Base-by-base conservation (phyloP, 768 basidiomycete genomes). In the Artomyces pyxidatus region DNA sequence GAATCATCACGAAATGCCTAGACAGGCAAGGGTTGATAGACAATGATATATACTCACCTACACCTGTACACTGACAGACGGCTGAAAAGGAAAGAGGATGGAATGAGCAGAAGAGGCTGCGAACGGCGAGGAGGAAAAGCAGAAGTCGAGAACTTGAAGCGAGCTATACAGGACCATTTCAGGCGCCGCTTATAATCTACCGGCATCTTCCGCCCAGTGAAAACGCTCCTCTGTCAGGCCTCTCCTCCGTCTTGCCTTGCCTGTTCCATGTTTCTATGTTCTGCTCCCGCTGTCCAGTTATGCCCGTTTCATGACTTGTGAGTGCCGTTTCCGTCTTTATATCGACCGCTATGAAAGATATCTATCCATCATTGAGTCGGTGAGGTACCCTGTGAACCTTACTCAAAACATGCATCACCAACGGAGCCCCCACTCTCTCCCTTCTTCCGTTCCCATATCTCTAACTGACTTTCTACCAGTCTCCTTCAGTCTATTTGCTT, bases 331-430 rank as follows among this genome's bases (percentile, higher is more conserved):
- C 23, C 19, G 19, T 28, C 38, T 32, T 21, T 43, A 21, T 32
- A 17, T 42, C 22, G 1, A 4, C 16, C 44, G 56, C 56, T 26
- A 57, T 57, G 56, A 57, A n/a, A 55, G 56, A 57, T 57, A 57
- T 17, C 26, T 49, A 19, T 52, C 53, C 47, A 55, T 57, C 9
- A 10, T 50, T 55, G 53, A 57, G 56, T 57, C 44, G 56, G 56
- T 52, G 53, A 57, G 53, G 48, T 41, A 48, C 22, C 21, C 56
- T 19, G 22, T 57, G 56, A 55, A 37, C 56, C 56, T 55, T 47
- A 55, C 56, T 57, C 56, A 49, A 54, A 41, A 57, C 56, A 57
- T 57, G 56, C 56, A 57, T 57, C 56, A 57, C 56, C 56, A 57
- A 55, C 56, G 43, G 56, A 57, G 56, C 56, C 32, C 30, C 42